phyloP scores from a whole-genome alignment of 306 rosid genomes.

The Astragalus glycyphyllos region DNA sequence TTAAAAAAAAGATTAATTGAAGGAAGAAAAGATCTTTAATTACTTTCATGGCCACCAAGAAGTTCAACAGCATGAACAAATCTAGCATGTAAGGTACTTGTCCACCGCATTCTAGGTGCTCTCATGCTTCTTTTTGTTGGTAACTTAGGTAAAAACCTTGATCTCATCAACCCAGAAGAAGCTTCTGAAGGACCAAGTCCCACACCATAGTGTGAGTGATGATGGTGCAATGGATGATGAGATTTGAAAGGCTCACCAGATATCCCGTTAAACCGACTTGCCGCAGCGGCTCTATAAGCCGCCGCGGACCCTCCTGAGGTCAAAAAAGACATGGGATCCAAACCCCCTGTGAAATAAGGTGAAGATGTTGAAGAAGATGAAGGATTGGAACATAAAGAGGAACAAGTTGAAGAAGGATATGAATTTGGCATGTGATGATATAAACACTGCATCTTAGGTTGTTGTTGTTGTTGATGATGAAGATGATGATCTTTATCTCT shows the following conservation, averaged over 20 bases:
- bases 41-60: slow-evolving; percentile 98
- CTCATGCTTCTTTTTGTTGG: slow-evolving; percentile 87
- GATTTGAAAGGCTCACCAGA: slow-evolving; percentile 56
- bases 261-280: slow-evolving; percentile 59
- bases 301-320: slow-evolving; percentile 38
- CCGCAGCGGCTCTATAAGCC: slow-evolving; percentile 42
- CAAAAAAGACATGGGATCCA: slow-evolving; percentile 62
- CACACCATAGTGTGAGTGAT: slow-evolving; percentile 46
- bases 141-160: slow-evolving; percentile 75
- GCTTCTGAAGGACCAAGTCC: slow-evolving; percentile 50
- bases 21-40: background rate
- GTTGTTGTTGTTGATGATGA: slow-evolving; percentile 23
- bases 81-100: slow-evolving; percentile 83
- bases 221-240: slow-evolving; percentile 64
- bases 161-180: slow-evolving; percentile 69
- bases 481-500: slow-evolving; percentile 51
- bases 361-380: slow-evolving; percentile 40
- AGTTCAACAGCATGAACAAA: slow-evolving; percentile 95
- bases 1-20: background rate
- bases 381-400: background rate
- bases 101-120: slow-evolving; percentile 97
- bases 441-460: slow-evolving; percentile 53
- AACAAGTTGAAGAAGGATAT: background rate
- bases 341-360: slow-evolving; percentile 39
- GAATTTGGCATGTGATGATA: slow-evolving; percentile 56